Conservation (phyloP, 2,329 filamentous ascomycete species). For the Penicillium sp. region DNA sequence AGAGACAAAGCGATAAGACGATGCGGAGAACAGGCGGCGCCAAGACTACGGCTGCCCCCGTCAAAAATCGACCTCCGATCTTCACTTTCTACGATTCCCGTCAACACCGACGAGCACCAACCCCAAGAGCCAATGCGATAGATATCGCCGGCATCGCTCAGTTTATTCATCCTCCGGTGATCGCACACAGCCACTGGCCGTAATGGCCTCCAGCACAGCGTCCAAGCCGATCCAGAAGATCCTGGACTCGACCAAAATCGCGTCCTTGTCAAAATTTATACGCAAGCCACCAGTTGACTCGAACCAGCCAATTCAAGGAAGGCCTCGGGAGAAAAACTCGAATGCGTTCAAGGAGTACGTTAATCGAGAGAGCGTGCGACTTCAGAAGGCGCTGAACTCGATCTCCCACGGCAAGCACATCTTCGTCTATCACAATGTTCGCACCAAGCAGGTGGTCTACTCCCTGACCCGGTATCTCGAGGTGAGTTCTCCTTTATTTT, state of each 20-base stretch:
- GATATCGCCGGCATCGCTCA: constrained; percentile 6
- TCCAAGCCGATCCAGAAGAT: constrained; percentile 33
- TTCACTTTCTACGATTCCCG: constrained; percentile 13
- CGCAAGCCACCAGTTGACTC: constrained; percentile 35
- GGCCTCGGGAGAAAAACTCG: constrained; percentile 35
- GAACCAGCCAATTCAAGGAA: constrained; percentile 41
- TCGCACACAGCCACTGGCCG: constrained; percentile 26
- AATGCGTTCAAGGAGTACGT: constrained; percentile 42
- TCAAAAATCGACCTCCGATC: constrained; percentile 34
- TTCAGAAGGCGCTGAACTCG: constrained; percentile 46
- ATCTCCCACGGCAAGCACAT: constrained; percentile 55
- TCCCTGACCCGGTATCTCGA: constrained; percentile 55
- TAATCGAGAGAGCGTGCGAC: constrained; percentile 36
- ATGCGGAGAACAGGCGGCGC: constrained; percentile 24
- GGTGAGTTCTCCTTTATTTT: constrained; percentile 37
- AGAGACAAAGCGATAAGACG: constrained; percentile 17
- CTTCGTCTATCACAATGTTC: constrained; percentile 58
- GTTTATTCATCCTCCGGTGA: constrained; percentile 5
- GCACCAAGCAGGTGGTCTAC: constrained; percentile 62
- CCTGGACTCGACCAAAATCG: constrained; percentile 40
- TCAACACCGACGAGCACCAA: neutral
- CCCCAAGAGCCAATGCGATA: constrained; percentile 19
- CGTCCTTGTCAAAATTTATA: constrained; percentile 33
- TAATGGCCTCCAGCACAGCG: constrained; percentile 30
- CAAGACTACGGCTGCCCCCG: constrained; percentile 26